A percentile compares a stretch with the other conserved stretches of the same genome.
These are phyloP conservation scores for Boletus speciosus DNA, from an alignment of 768 basidiomycete species.

Conservation along the genomic window DNA sequence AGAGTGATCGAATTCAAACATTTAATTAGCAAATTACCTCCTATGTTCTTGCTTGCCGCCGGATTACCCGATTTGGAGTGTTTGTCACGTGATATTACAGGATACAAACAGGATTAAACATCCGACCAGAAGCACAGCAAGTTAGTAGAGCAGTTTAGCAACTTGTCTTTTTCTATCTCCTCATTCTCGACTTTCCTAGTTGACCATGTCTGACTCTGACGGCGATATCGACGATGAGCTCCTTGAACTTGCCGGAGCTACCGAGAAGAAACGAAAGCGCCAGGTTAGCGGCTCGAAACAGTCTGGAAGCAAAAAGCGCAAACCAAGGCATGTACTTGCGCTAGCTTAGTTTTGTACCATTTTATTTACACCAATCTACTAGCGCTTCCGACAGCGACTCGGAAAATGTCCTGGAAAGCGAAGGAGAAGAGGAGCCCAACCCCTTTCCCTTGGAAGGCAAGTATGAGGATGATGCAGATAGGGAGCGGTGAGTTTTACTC, in stretches of 20 bases:
- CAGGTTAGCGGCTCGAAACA: conserved; percentile 44
- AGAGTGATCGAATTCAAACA: neutral
- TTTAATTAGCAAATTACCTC: neutral
- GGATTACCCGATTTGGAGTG: conserved; percentile 6
- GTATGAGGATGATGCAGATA: conserved; percentile 82
- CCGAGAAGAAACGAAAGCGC: conserved; percentile 63
- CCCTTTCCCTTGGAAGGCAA: conserved; percentile 91
- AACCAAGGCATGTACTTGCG: conserved; percentile 56
- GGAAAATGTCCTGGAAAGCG: conserved; percentile 59
- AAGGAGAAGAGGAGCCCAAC: conserved; percentile 54
- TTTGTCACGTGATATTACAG: conserved; percentile 10
- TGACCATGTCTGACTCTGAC: conserved; percentile 48
- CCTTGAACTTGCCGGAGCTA: conserved; percentile 73
- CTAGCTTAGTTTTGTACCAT: neutral
- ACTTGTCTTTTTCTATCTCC: neutral
- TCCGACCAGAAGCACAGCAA: neutral
- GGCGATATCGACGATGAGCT: conserved; percentile 66
- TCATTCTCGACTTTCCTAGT: neutral
- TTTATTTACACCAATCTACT: conserved; percentile 4
- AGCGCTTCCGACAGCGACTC: conserved; percentile 45
- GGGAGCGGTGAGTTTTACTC: conserved; percentile 60
- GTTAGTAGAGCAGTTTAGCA: neutral
- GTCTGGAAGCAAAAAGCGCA: conserved; percentile 61
- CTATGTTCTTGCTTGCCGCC: conserved; percentile 7
- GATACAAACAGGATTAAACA: conserved; percentile 22